Evolutionary conservation across 192 early-diverging fungal genomes (phyloP), one percentile per base, ranked within the genome.

Genomic region (Dispira parvispora): DNA sequence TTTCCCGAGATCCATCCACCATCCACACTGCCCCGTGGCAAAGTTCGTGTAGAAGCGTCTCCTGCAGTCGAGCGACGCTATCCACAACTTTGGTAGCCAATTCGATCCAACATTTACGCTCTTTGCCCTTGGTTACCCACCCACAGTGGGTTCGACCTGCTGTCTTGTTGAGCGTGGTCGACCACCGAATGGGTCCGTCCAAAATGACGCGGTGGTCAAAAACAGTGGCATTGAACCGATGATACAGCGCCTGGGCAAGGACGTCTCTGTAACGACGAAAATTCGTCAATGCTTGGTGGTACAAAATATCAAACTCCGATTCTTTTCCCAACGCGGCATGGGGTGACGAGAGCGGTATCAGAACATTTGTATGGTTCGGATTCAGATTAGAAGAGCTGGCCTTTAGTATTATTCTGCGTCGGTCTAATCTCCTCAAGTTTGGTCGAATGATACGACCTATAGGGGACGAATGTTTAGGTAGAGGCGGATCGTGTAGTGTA

Each of bases 1-100:
- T 44, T 38, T 61, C 58, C 8, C 25, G n/a, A 0, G 12, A n/a
- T 10, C 42, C 14, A 44, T 61, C 58, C 18, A 61, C n/a, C 43
- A 61, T 61, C 58, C 58, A 61, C n/a, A 44, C 58, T 25, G 58
- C 58, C 43, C 58, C 43, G 45, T 61, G 58, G 58, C 58, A 61
- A 1, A 61, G 58, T 25, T 61, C 58, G 25, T 61, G 58, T 25
- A 61, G 58, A 14, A 61, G 42, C 10, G 58, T 61, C 43, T 44
- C 58, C 42, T 44, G 28, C 16, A 61, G 58, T 25, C 58, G 58
- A 25, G 43, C 58, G 12, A 61, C 28, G 43, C 58, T 43, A n/a
- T 61, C 25, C n/a, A 61, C 43, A 6, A 61, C 58, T 44, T 61
- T 61, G 58, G 58, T n/a, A 21, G 58, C 58, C 42, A 61, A n/a